Conservation (phyloP, 2,329 filamentous ascomycete species). For the Colletotrichum tamarilloi region DNA sequence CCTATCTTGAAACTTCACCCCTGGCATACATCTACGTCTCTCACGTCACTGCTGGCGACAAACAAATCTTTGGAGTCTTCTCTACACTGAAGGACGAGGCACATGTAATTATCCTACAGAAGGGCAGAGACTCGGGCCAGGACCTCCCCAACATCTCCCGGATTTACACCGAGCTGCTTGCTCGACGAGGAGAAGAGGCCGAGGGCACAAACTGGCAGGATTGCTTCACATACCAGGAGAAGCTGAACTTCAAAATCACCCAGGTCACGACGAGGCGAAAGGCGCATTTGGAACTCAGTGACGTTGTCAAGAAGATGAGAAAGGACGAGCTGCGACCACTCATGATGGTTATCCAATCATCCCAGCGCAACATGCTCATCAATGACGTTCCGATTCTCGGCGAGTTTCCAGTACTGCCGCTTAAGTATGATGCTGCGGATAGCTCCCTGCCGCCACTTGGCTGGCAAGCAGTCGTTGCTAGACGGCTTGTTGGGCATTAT, state of each 20-base stretch:
- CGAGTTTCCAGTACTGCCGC: conserved; percentile 84
- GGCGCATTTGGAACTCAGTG: conserved; percentile 86
- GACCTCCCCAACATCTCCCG: conserved; percentile 91
- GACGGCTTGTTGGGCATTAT: conserved; percentile 88
- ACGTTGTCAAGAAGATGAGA: conserved; percentile 89
- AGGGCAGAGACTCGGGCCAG: conserved; percentile 79
- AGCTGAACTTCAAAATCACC: conserved; percentile 84
- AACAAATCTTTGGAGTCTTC: conserved; percentile 93
- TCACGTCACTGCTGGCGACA: conserved; percentile 89
- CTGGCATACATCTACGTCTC: conserved; percentile 93
- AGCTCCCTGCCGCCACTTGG: conserved; percentile 90
- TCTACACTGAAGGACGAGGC: conserved; percentile 85
- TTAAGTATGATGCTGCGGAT: conserved; percentile 86
- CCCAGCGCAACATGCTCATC: conserved; percentile 81
- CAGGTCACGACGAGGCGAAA: conserved; percentile 92
- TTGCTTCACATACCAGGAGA: conserved; percentile 88
- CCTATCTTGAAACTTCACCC: conserved; percentile 80
- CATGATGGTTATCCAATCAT: conserved; percentile 91
- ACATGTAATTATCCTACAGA: conserved; percentile 89
- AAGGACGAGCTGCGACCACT: conserved; percentile 85
- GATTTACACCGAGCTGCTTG: conserved; percentile 83
- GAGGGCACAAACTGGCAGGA: conserved; percentile 80
- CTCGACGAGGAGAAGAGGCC: conserved; percentile 72
- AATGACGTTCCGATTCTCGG: conserved; percentile 87
- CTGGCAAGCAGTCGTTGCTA: conserved; percentile 92